These are phyloP conservation scores for Podospora pseudocomata DNA, from an alignment of 495 filamentous ascomycete genomes.

Conservation along the genomic window DNA sequence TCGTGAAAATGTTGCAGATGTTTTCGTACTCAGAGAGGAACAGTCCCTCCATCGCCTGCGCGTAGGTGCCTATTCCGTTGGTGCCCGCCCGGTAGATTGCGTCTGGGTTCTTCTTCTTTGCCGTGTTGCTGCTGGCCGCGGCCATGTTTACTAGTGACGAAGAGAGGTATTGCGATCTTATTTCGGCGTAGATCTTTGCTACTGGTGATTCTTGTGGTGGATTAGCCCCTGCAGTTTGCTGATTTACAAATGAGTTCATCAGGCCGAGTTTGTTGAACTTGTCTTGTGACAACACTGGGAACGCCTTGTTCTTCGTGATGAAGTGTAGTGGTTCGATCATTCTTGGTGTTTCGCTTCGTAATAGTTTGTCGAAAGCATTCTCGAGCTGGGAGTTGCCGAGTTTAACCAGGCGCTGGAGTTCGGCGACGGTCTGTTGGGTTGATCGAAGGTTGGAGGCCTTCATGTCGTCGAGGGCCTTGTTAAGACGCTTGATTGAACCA, in stretches of 20 bases:
- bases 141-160: conserved; percentile 79
- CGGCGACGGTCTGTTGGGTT: conserved; percentile 82
- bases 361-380: conserved; percentile 68
- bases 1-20: conserved; percentile 75
- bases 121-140: conserved; percentile 80
- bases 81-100: conserved; percentile 86
- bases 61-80: conserved; percentile 89
- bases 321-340: conserved; percentile 87
- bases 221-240: conserved; percentile 28
- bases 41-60: conserved; percentile 78
- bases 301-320: conserved; percentile 74
- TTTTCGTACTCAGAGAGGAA: conserved; percentile 86
- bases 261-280: conserved; percentile 47
- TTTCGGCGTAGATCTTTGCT: conserved; percentile 75
- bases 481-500: conserved; percentile 80
- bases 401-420: conserved; percentile 72
- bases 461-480: conserved; percentile 74
- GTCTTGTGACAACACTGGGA: conserved; percentile 47
- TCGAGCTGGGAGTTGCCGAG: conserved; percentile 78
- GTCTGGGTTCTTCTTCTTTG: conserved; percentile 73
- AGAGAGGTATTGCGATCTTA: conserved; percentile 79
- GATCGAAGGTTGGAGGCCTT: conserved; percentile 81
- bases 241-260: conserved; percentile 47
- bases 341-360: conserved; percentile 63
- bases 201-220: conserved; percentile 60